These are phyloP conservation scores for Cercospora citrullina DNA, from an alignment of 2,329 filamentous ascomycete species.

Conservation along the genomic window DNA sequence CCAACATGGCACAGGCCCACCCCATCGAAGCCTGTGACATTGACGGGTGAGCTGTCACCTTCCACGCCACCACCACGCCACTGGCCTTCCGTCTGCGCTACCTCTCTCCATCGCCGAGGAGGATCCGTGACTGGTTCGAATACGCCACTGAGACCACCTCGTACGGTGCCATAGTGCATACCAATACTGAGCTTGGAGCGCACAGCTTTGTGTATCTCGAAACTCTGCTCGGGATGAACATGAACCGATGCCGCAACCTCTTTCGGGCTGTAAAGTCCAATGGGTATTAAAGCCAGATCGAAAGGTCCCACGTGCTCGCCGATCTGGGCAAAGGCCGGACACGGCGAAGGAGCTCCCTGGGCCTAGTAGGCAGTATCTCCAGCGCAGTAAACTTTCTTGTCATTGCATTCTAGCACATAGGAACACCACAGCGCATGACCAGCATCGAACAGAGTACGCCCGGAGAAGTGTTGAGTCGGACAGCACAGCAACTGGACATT, in stretches of 20 bases:
- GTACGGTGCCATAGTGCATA: constrained; percentile 55
- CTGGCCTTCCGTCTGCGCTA: constrained; percentile 44
- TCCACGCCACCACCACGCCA: constrained; percentile 38
- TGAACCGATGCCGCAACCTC: constrained; percentile 50
- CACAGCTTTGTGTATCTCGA: constrained; percentile 51
- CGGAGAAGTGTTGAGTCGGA: constrained; percentile 52
- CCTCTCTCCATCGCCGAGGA: constrained; percentile 47
- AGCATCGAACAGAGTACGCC: constrained; percentile 44
- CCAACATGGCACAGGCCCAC: constrained; percentile 48
- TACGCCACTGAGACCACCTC: constrained; percentile 47
- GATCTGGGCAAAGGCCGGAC: constrained; percentile 52
- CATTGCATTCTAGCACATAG: constrained; percentile 43
- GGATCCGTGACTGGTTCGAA: constrained; percentile 55
- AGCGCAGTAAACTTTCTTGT: constrained; percentile 48
- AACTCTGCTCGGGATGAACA: constrained; percentile 50
- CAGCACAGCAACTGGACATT: constrained; percentile 48
- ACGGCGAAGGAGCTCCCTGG: constrained; percentile 43
- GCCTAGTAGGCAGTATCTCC: constrained; percentile 54
- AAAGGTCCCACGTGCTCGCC: constrained; percentile 51
- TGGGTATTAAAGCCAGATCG: constrained; percentile 52
- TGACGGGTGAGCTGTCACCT: constrained; percentile 34
- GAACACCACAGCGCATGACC: constrained; percentile 52
- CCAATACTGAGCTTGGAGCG: constrained; percentile 51
- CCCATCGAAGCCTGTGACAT: constrained; percentile 42
- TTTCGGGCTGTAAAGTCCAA: constrained; percentile 51